Evolutionary conservation across 2,329 filamentous ascomycete species (phyloP), one percentile per base, ranked within the genome.

Genomic region (Claviceps sp.): DNA sequence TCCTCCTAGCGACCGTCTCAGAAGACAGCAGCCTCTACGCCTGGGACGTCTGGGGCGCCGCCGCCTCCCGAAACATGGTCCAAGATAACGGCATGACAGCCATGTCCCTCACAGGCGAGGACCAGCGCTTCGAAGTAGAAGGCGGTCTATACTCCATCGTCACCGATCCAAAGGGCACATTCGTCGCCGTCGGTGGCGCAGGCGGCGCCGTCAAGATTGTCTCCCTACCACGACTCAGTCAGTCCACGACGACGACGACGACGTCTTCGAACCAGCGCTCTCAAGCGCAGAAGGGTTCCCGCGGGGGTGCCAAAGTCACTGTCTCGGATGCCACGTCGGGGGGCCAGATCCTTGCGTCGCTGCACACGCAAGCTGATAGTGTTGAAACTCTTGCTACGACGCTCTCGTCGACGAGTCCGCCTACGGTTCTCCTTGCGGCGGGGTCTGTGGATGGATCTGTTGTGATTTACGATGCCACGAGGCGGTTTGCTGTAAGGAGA

Each of bases 1-100:
- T 82, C 34, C 73, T 97, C 16, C 77, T 98, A 1, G 88, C 87
- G 6, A 96, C 90, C 0, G 88, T 97, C 4, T 84, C 84, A 44
- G 91, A 97, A 65, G 91, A 97, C 67, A 79, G 82, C 53, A 90
- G 84, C 59, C 76, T 98, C 54, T 91, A 90, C 66, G 90, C 95
- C 24, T 96, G 89, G 81, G 93, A 97, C 63, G 85, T 90, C 14
- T 95, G 89, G 70, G 87, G 88, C 48, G 78, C 82, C 22, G 87
- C 87, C 1, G 83, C 84, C 3, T 84, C 73, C 44, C 70, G 71
- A 59, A 71, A 70, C 37, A 63, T 80, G 8, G 65, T 69, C 48
- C 70, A 70, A 52, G 72, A 76, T 58, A 78, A 78, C 59, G 76
- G 77, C 44, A 72, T 74, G 68, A 78, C 87, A 0, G 82, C 90